Evolutionary conservation across 2,329 filamentous ascomycete species (phyloP).

Genomic region (Calcarisporium arbuscula): DNA sequence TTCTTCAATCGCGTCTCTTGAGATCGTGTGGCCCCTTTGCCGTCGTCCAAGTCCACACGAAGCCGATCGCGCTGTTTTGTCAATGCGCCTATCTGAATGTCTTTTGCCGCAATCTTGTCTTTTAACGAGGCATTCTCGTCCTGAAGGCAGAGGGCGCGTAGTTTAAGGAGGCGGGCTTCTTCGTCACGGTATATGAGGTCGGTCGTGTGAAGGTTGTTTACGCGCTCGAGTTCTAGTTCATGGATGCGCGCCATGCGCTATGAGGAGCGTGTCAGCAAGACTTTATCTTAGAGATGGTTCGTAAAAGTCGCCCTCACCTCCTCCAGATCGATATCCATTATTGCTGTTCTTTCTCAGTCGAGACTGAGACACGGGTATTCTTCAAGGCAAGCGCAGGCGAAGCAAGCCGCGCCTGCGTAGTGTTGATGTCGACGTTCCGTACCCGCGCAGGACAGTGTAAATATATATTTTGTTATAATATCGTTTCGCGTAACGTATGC

Average conservation of each 20-base stretch:
- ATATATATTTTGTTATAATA: no score
- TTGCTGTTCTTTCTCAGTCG: no score
- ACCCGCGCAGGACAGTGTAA: no score
- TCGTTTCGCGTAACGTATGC: no score
- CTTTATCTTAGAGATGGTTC: no score
- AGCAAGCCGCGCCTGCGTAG: no score
- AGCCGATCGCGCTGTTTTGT: conserved; percentile 32
- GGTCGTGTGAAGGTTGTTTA: conserved; percentile 56
- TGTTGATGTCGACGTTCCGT: no score
- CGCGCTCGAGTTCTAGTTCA: conserved; percentile 64
- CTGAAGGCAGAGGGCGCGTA: conserved; percentile 64
- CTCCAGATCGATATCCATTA: no score
- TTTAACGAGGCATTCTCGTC: conserved; percentile 67
- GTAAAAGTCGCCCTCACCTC: no score
- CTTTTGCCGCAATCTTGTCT: conserved; percentile 53
- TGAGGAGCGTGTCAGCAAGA: conserved; percentile 8
- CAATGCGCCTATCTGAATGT: conserved; percentile 50
- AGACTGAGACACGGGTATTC: no score
- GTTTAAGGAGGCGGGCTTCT: conserved; percentile 60
- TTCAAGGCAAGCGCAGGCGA: no score
- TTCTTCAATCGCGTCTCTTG: conserved; percentile 43
- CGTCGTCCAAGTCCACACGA: conserved; percentile 34
- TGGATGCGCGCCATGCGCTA: conserved; percentile 42
- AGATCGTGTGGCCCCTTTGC: conserved; percentile 33
- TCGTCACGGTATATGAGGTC: conserved; percentile 70